These are phyloP conservation scores for Hypericum perforatum DNA, from an alignment of 345 rosid species.

Conservation along the genomic window DNA sequence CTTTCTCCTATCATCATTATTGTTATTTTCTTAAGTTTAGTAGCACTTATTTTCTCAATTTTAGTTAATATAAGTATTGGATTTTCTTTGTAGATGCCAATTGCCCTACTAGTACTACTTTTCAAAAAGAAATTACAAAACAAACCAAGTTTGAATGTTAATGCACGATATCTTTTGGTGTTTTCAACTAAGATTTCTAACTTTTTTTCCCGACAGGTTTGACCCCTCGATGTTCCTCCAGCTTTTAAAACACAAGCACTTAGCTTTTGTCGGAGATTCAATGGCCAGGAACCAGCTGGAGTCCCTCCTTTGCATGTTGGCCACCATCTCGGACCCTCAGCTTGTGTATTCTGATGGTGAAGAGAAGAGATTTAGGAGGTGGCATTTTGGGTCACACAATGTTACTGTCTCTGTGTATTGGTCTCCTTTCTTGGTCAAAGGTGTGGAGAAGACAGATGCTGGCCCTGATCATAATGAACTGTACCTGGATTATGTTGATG, in stretches of 20 bases:
- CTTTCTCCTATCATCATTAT: too few species aligned
- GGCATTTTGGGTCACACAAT: conserved; percentile 61
- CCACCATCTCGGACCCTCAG: conserved; percentile 44
- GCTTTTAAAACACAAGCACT: conserved; percentile 46
- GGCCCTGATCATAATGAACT: conserved; percentile 60
- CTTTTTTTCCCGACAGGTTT: too few species aligned
- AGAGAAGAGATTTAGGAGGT: conserved; percentile 64
- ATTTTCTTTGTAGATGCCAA: too few species aligned
- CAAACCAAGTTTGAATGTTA: too few species aligned
- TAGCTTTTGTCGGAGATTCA: conserved; percentile 94
- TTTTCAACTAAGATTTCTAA: too few species aligned
- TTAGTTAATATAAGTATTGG: too few species aligned
- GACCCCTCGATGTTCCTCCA: conserved; percentile 55
- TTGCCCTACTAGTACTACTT: too few species aligned
- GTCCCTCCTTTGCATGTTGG: conserved; percentile 75
- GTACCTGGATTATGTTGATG: conserved; percentile 60
- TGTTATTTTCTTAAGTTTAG: too few species aligned
- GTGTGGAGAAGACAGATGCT: conserved; percentile 52
- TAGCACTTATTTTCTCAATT: too few species aligned
- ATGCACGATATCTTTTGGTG: too few species aligned
- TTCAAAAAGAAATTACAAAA: too few species aligned
- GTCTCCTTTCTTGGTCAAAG: conserved; percentile 92
- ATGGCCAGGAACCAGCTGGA: conserved; percentile 95
- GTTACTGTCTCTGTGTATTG: conserved; percentile 60
- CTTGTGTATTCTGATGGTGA: conserved; percentile 61